Base-by-base conservation (phyloP, 2,329 filamentous ascomycete genomes). In the Westerdykella sp. region DNA sequence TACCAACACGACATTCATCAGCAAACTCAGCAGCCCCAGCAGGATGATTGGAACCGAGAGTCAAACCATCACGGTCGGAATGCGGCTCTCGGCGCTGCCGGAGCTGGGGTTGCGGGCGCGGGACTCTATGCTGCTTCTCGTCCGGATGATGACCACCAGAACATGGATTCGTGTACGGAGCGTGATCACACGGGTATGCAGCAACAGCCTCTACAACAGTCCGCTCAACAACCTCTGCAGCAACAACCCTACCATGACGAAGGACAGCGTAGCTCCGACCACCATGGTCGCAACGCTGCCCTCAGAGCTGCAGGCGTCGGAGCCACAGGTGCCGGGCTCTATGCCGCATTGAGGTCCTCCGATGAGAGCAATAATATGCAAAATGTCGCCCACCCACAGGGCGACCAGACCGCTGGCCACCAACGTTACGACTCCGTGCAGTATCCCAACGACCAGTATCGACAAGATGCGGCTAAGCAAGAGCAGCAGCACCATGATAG, bases 181-280 rank as follows among this genome's bases (percentile, higher is more conserved):
- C 14, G 12, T 14, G 14, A 32, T 14, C 30, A 32, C 4, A 5
- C 30, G 12, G 12, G 12, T 32, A 12, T 13, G 12, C 30, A 32
- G 30, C 54, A 31, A 63, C 57, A 16, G 58, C 51, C 11, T 61
- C 56, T 4, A 54, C 57, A 34, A 59, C 56, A 22, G 63, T 57
- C 18, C 50, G 47, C 6, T 45, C 43, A 37, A 18, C 34, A 44
- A 14, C 38, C 10, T 28, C 32, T 22, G 12, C 39, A 11, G 21
- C 23, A 32, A 42, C 18, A 21, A n/a, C 38, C 38, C 31, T 41
- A 36, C n/a, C 39, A 37, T 12, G 14, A 40, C 10, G 31, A 44
- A 18, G 6, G 4, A 21, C 18, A 21, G 18, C 18, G 6, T 21
- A 21, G 18, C 6, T 4, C 18, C 18, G 43, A 52, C 34, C 51